Conservation (phyloP, 1,284 basidiomycete genomes). For the Moniliella sp. region DNA sequence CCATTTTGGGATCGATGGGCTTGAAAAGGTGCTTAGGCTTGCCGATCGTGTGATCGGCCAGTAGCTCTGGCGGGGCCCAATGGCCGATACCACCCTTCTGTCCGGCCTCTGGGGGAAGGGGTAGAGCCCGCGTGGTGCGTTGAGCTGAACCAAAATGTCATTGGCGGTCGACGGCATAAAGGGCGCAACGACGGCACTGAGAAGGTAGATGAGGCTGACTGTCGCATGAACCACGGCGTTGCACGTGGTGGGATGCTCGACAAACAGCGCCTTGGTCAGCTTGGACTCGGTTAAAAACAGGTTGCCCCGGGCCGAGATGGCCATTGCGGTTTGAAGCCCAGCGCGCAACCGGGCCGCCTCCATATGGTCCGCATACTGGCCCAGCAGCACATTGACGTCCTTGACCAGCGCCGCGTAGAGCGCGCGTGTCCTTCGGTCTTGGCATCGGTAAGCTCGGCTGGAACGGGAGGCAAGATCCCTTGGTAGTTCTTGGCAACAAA, state of each 20-base stretch:
- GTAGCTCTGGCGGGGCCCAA: constrained; percentile 65
- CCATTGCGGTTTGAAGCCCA: constrained; percentile 71
- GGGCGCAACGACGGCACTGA: constrained; percentile 66
- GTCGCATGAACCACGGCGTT: constrained; percentile 69
- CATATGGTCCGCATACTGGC: constrained; percentile 67
- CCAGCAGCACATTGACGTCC: constrained; percentile 58
- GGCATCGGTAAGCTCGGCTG: constrained; percentile 10
- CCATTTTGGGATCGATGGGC: constrained; percentile 75
- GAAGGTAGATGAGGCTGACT: constrained; percentile 74
- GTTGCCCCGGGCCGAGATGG: constrained; percentile 74
- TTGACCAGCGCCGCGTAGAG: constrained; percentile 42
- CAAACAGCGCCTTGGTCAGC: constrained; percentile 71
- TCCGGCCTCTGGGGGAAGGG: no score
- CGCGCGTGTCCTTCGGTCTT: not conserved
- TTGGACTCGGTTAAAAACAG: constrained; percentile 78
- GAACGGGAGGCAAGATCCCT: constrained; percentile 54
- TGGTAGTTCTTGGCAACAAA: constrained; percentile 67
- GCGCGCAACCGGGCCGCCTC: constrained; percentile 71
- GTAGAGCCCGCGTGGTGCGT: constrained; percentile 58
- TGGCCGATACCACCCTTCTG: no score
- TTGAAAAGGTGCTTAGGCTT: constrained; percentile 77
- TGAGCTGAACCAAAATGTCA: constrained; percentile 64
- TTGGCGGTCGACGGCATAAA: constrained; percentile 84
- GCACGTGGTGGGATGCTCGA: constrained; percentile 58
- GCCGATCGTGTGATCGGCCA: constrained; percentile 65